Evolutionary conservation across 148 eudicot species (phyloP), one percentile per base, ranked within the genome.

Genomic region (Rhododendron williamsianum): DNA sequence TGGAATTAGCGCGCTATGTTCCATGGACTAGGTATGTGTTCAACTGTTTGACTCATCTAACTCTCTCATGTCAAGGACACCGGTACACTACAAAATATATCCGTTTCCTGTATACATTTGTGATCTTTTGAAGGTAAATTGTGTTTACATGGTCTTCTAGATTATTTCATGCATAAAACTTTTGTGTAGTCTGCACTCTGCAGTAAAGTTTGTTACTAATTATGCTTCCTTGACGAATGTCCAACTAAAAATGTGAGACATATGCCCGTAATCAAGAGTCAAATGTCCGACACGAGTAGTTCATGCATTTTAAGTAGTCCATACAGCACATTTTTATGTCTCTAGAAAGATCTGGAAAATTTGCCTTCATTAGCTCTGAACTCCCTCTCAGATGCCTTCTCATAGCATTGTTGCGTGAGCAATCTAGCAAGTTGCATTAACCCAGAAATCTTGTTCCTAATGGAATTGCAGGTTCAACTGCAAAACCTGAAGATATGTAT

Each of bases 401-500:
- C 71, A 33, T 76, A 27, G 81, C 38, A 80, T 41, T 30, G 46
- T 23, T 25, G 81, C 13, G 3, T 74, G 11, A 48, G 0, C 71
- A 56, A 77, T 36, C 51, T 23, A 78, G 60, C 86, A 65, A 30
- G 72, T 65, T 9, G 72, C 73, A 25, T 73, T 46, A 69, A 6
- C 74, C 27, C 25, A 27, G 11, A 74, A 56, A 69, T 78, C 19
- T 67, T 84, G 11, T 65, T 87, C 83, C 60, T 13, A 76, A 81
- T 86, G 84, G 18, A 10, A 76, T 63, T 90, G 81, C 91, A 96
- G 98, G 98, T 69, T 97, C 98, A 81, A 94, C 98, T 65, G 98
- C 93, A 84, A 97, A 97, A 88, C 99, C 99, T 83, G 98, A 97
- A 87, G 99, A 97, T 86, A 95, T 97, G 92, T 97, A 95, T 86